Conservation (phyloP, 208 protist species). For the Giardia duodenalis region DNA sequence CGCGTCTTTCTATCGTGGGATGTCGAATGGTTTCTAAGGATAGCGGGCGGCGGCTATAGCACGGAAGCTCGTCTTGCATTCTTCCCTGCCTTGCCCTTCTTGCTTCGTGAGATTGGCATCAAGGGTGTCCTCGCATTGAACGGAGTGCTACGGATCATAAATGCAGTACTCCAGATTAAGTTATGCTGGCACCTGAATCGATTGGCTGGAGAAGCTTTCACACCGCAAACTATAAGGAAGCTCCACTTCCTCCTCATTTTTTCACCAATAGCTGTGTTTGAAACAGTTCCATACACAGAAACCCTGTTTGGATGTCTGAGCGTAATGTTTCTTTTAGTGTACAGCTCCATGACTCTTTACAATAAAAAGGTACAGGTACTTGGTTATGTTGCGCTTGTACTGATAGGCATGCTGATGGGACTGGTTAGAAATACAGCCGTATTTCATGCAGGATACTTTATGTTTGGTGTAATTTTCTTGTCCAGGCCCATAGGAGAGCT, state of each 20-base stretch:
- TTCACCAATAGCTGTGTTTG: neutral
- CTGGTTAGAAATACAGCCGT: neutral
- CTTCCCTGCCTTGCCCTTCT: neutral
- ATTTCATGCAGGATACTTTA: neutral
- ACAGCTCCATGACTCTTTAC: neutral
- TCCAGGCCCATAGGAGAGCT: neutral
- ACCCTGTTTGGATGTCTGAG: neutral
- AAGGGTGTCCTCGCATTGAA: neutral
- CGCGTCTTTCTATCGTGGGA: no score
- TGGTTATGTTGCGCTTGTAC: no score
- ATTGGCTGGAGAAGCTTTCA: neutral
- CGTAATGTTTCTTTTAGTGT: neutral
- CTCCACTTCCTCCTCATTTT: neutral
- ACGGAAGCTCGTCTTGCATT: neutral
- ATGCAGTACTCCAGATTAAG: neutral
- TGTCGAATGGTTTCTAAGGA: slow-evolving; percentile 1
- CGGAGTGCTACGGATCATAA: neutral
- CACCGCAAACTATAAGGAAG: no score
- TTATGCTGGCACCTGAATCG: neutral
- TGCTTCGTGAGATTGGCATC: neutral
- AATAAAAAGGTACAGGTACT: no score
- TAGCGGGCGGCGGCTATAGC: neutral
- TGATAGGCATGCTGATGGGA: neutral
- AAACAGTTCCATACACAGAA: neutral
- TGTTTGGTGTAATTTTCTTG: neutral